Percentiles rank a stretch among this genome's conserved stretches.
Evolutionary conservation across 2,329 filamentous ascomycete genomes (phyloP).

Genomic region (Scedosporium apiospermum): DNA sequence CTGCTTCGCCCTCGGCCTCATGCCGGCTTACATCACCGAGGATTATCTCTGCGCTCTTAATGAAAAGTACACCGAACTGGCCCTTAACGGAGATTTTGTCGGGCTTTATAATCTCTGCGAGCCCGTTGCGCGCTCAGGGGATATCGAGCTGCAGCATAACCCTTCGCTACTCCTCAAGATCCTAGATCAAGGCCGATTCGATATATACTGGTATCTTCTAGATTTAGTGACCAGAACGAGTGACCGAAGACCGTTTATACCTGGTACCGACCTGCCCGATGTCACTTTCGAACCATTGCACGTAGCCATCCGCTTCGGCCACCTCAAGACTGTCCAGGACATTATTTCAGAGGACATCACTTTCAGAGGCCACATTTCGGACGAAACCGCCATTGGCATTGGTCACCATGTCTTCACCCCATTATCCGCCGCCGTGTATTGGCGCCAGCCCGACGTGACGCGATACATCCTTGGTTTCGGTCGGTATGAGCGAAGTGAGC

Average conservation of each 20-base stretch:
- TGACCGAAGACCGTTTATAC: conserved; percentile 3
- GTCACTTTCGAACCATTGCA: conserved; percentile 19
- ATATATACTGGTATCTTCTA: conserved; percentile 19
- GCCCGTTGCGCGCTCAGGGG: conserved; percentile 17
- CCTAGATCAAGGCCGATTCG: conserved; percentile 14
- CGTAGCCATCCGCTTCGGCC: conserved; percentile 19
- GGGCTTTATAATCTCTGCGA: conserved; percentile 17
- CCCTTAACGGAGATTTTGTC: conserved; percentile 15
- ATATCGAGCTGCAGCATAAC: conserved; percentile 16
- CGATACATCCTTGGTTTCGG: conserved; percentile 13
- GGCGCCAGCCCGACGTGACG: conserved; percentile 16
- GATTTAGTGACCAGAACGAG: conserved; percentile 17
- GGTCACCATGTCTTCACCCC: conserved; percentile 15
- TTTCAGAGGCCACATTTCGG: conserved; percentile 12
- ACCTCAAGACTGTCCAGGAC: conserved; percentile 9
- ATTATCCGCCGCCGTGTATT: conserved; percentile 17
- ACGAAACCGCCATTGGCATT: neutral
- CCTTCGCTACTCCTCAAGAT: conserved; percentile 15
- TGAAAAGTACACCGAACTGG: conserved; percentile 13
- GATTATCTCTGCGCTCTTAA: conserved; percentile 14
- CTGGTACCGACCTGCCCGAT: conserved; percentile 13
- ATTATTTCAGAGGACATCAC: conserved; percentile 12
- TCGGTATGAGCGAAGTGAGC: conserved; percentile 11
- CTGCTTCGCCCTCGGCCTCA: conserved; percentile 16
- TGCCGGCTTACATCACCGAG: conserved; percentile 11